Evolutionary conservation across 1,284 basidiomycete genomes (phyloP), one percentile per base, ranked within the genome.

Genomic region (Mixia osmundae): DNA sequence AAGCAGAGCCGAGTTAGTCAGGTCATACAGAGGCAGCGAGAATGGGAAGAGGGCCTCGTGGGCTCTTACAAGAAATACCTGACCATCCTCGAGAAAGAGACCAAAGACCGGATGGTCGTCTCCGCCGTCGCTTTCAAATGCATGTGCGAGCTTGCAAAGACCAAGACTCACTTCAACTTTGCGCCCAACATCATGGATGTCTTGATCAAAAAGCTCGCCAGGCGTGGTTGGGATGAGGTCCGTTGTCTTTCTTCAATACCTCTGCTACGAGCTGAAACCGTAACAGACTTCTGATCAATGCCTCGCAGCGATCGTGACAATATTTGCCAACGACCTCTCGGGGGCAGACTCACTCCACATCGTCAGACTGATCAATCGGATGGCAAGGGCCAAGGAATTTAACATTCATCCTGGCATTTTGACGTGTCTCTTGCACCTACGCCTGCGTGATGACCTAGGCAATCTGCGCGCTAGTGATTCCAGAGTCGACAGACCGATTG

Each of bases 161-260:
- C 79, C 46, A 71, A 74, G 43, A 78, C 82, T 8, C 87, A 99
- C 58, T 99, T 99, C 68, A 99, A 99, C 62, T 99, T 91, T 58
- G 71, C 79, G 34, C 66, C 71, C 47, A 95, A 97, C 59, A 68
- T 99, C 47, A 79, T 94, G 68, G 73, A 71, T 40, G 73, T 75
- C 35, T 63, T 97, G 33, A 71, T 97, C 14, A 71, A 76, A 35
- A 68, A 72, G 12, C 58, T 99, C 37, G 89, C 83, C 48, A 71
- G 71, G 47, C 73, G 69, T 54, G 70, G 74, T 25, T 91, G 85
- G 82, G 76, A 83, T 57, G 64, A 71, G 55, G 82, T 80, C 50
- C 52, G 67, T 53, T 26, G 26, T 34, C 34, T 29, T 3, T 8
- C 16, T 4, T 27, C 18, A 10, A n/a, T 15, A 11, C n/a, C 6